Base-by-base conservation (phyloP, 345 rosid genomes). In the Fremontodendron californicum region DNA sequence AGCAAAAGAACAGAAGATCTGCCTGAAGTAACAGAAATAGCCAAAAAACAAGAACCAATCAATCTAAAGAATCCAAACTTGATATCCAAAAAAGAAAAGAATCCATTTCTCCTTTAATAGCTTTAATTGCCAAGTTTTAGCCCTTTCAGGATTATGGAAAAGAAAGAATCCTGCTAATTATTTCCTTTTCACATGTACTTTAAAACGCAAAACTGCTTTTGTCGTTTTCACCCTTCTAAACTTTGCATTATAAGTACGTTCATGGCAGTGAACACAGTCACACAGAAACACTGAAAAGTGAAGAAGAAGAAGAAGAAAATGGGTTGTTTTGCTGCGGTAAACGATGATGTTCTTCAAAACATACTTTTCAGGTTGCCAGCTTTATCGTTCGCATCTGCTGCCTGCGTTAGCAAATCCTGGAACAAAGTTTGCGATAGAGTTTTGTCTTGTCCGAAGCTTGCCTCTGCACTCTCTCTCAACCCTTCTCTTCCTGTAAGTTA, bases 351-450 rank as follows among this genome's bases (percentile, higher is more conserved):
- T 45, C 81, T 86, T 25, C 74, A 65, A 49, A 83, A 83, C 63
- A 87, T 91, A 10, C 65, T 91, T 42, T 71, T 80, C 10, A 82
- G 87, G 82, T 51, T 89, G 15, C 87, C 89, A 1, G 90, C 91
- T 15, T n/a, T 11, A 18, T 77, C 91, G 23, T 91, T 91, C 39
- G 88, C 89, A 9, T 77, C 83, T 0, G 89, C 93, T 13, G 84
- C 90, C 6, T 87, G 87, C 43, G 93, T 91, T 78, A 85, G 37
- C 86, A 85, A 70, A 60, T 21, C 76, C 9, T 91, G 91, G 93
- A 85, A 85, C 42, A 69, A 69, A 25, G 76, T 82, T 54, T 86
- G 86, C 75, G 27, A 46, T 23, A 79, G 55, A 12, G 78, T 85
- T 74, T 86, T 91, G 48, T 77, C 78, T 48, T 78, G 81, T 27